Evolutionary conservation across 208 protist species (phyloP).

Genomic region (Trypanosoma melophagium): DNA sequence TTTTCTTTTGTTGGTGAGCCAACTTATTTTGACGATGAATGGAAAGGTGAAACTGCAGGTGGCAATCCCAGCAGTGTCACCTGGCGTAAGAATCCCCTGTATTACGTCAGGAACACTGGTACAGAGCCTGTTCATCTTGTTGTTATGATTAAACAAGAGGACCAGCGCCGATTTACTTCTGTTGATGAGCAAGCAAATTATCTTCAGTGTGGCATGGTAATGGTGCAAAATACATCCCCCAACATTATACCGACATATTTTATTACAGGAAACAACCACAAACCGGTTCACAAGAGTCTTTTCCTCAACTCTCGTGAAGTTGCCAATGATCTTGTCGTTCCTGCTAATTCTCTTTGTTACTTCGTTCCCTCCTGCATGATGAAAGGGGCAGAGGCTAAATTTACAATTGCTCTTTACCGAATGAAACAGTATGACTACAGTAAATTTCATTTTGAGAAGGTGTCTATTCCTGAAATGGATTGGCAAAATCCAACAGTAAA

Average conservation of each 20-base stretch:
- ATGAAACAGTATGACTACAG: slow-evolving; percentile 20
- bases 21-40: slow-evolving; percentile 74
- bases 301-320: slow-evolving; percentile 41
- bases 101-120: slow-evolving; percentile 48
- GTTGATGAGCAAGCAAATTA: slow-evolving; percentile 21
- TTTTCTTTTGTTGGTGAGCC: slow-evolving; percentile 33
- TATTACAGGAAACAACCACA: slow-evolving; percentile 43
- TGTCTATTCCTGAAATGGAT: slow-evolving; percentile 30
- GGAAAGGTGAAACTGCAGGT: slow-evolving; percentile 65
- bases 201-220: slow-evolving; percentile 28
- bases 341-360: slow-evolving; percentile 37
- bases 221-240: slow-evolving; percentile 18
- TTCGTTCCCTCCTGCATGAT: slow-evolving; percentile 35
- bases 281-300: slow-evolving; percentile 29
- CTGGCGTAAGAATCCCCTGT: slow-evolving; percentile 77
- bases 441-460: slow-evolving; percentile 12
- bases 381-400: slow-evolving; percentile 28
- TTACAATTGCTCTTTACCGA: slow-evolving; percentile 29
- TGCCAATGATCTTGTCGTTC: slow-evolving; percentile 24
- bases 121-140: slow-evolving; percentile 30
- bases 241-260: slow-evolving; percentile 28
- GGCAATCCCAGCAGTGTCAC: slow-evolving; percentile 65
- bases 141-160: slow-evolving; percentile 33
- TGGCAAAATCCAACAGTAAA: slow-evolving; percentile 18
- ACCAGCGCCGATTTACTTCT: slow-evolving; percentile 29